These are phyloP conservation scores for Flaveria linearis DNA, from an alignment of 129 eudicot species.

Conservation along the genomic window DNA sequence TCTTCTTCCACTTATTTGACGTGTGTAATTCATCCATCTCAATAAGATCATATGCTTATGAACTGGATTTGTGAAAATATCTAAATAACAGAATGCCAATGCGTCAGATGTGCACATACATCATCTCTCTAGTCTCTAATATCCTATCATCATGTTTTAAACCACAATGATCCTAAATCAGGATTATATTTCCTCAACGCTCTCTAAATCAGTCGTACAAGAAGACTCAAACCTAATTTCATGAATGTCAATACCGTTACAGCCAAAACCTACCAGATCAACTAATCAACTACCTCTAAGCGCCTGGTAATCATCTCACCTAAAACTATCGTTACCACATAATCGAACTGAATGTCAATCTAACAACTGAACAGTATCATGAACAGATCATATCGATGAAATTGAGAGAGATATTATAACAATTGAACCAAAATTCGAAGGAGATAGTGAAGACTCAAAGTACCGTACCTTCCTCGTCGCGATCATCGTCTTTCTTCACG, in stretches of 20 bases:
- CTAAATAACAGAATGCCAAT: no score
- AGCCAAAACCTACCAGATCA: slow-evolving; percentile 17
- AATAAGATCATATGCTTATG: background rate
- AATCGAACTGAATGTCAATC: slow-evolving; percentile 15
- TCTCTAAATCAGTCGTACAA: slow-evolving; percentile 19
- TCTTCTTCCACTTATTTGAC: background rate
- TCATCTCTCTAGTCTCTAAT: background rate
- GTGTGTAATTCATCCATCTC: background rate
- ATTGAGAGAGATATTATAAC: background rate
- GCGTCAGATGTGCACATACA: no score
- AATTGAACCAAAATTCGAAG: slow-evolving; percentile 6
- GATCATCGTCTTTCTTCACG: slow-evolving; percentile 95
- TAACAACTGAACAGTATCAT: slow-evolving; percentile 13
- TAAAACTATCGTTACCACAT: background rate
- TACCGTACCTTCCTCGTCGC: slow-evolving; percentile 80
- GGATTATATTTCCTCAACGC: slow-evolving; percentile 4
- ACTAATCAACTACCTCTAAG: slow-evolving; percentile 21
- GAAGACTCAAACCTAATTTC: slow-evolving; percentile 16
- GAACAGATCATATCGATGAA: slow-evolving; percentile 4
- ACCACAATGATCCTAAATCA: slow-evolving; percentile 17
- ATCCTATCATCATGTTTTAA: no score
- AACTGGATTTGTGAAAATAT: no score
- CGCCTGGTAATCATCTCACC: slow-evolving; percentile 12
- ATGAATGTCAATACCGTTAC: background rate
- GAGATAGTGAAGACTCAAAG: background rate